These are phyloP conservation scores for Candida stauntonica DNA, from an alignment of 805 yeast species.

Conservation along the genomic window DNA sequence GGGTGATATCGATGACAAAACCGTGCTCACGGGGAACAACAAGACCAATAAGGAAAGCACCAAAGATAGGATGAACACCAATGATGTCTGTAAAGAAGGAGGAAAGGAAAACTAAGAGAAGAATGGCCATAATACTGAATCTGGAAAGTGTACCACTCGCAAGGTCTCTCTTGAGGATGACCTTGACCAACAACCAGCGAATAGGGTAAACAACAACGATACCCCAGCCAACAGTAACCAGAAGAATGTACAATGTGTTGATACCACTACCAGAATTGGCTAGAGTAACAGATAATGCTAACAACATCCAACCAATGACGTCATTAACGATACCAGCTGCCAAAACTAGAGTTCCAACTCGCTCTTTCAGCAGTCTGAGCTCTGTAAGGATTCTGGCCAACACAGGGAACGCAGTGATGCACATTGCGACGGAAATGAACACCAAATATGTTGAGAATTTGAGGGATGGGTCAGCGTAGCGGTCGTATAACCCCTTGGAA, in stretches of 20 bases:
- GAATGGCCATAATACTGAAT: constrained; percentile 49
- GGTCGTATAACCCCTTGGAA: constrained; percentile 52
- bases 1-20: constrained; percentile 64
- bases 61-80: constrained; percentile 84
- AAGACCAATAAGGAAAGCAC: constrained; percentile 75
- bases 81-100: constrained; percentile 79
- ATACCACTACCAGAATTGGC: constrained; percentile 71
- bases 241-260: constrained; percentile 62
- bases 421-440: constrained; percentile 77
- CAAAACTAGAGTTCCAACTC: constrained; percentile 69
- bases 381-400: constrained; percentile 75
- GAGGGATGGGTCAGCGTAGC: constrained; percentile 30
- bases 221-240: constrained; percentile 68
- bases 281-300: constrained; percentile 71
- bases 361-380: constrained; percentile 60
- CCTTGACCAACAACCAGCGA: constrained; percentile 41
- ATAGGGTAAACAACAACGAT: constrained; percentile 55
- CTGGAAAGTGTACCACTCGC: constrained; percentile 60
- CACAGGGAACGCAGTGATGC: constrained; percentile 85
- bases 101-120: constrained; percentile 55
- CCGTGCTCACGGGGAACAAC: constrained; percentile 75
- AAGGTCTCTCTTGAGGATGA: constrained; percentile 46
- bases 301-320: constrained; percentile 73
- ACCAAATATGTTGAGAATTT: constrained; percentile 73
- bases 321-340: constrained; percentile 84